phyloP scores from a whole-genome alignment of 257 asterid species.

The Primulina tabacum region DNA sequence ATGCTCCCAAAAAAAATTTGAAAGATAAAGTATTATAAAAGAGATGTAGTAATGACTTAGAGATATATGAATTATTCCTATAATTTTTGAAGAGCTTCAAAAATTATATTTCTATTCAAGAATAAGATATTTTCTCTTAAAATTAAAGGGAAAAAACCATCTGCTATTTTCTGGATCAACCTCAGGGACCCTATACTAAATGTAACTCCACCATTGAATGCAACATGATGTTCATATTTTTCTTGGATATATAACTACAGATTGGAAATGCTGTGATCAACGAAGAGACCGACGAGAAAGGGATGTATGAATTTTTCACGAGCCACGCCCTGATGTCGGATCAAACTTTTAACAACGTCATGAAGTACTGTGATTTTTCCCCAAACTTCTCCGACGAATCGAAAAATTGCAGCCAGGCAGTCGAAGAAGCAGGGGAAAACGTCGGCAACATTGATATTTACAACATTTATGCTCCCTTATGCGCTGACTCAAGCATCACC shows the following conservation, averaged over 20 bases:
- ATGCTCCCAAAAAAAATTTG: too few relatives aligned
- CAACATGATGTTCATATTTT: background rate
- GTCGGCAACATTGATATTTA: conserved; percentile 41
- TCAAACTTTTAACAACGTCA: conserved; percentile 28
- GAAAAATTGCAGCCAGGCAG: conserved; percentile 33
- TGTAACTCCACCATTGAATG: background rate
- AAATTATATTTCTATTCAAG: too few relatives aligned
- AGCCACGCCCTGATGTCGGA: conserved; percentile 67
- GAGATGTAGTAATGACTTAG: too few relatives aligned
- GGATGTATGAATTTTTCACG: conserved; percentile 63
- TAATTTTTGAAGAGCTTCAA: background rate
- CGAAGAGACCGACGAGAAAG: conserved; percentile 58
- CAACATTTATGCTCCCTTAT: conserved; percentile 67
- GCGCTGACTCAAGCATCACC: conserved; percentile 45
- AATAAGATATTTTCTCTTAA: too few relatives aligned
- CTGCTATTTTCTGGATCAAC: too few relatives aligned
- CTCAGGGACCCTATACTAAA: background rate
- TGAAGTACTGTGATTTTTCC: conserved; percentile 48
- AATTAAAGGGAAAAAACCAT: too few relatives aligned
- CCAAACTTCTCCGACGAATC: conserved; percentile 27
- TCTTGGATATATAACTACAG: conserved; percentile 27
- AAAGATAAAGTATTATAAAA: too few relatives aligned
- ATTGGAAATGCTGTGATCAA: conserved; percentile 76
- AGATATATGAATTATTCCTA: background rate
- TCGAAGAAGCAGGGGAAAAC: conserved; percentile 14